These are phyloP conservation scores for Neoscytalidium dimidiatum DNA, from an alignment of 2,329 filamentous ascomycete genomes.

Conservation along the genomic window DNA sequence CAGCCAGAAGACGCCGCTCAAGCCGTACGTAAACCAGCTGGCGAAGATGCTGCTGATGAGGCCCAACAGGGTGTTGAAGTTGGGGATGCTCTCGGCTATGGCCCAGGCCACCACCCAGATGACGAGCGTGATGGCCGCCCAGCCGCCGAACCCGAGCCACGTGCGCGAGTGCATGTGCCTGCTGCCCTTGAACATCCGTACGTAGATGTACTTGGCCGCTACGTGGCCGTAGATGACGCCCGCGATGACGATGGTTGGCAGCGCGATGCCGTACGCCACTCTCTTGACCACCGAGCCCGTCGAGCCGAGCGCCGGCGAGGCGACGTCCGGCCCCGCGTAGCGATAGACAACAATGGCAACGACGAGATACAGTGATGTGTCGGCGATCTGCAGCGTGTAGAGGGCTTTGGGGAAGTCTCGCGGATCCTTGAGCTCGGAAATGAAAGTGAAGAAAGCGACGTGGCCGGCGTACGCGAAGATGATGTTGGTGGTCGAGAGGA, in stretches of 20 bases:
- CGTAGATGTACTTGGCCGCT: slow-evolving; percentile 66
- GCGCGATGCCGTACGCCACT: slow-evolving; percentile 67
- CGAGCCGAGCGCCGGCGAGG: slow-evolving; percentile 67
- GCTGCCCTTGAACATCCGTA: slow-evolving; percentile 62
- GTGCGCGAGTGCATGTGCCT: slow-evolving; percentile 57
- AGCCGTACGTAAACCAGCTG: slow-evolving; percentile 64
- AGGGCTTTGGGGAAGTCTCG: slow-evolving; percentile 64
- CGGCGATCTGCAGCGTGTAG: slow-evolving; percentile 59
- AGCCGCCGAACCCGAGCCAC: slow-evolving; percentile 47
- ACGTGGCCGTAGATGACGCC: slow-evolving; percentile 72
- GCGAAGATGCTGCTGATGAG: slow-evolving; percentile 64
- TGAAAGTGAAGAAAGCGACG: slow-evolving; percentile 69
- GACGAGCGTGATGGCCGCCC: slow-evolving; percentile 57
- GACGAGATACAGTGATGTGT: slow-evolving; percentile 64
- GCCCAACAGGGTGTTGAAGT: slow-evolving; percentile 68
- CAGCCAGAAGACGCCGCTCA: slow-evolving; percentile 42
- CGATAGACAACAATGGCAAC: slow-evolving; percentile 69
- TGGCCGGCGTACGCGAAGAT: slow-evolving; percentile 69
- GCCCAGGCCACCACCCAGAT: slow-evolving; percentile 68
- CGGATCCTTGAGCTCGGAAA: slow-evolving; percentile 64
- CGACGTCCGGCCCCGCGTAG: slow-evolving; percentile 62
- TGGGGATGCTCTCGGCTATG: slow-evolving; percentile 70
- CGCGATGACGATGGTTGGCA: slow-evolving; percentile 71
- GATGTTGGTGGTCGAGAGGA: slow-evolving; percentile 56
- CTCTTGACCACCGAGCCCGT: slow-evolving; percentile 60